Percentiles rank a stretch among this genome's conserved stretches.
These are phyloP conservation scores for Fistulifera solaris DNA, from an alignment of 108 stramenopile species.

Conservation along the genomic window DNA sequence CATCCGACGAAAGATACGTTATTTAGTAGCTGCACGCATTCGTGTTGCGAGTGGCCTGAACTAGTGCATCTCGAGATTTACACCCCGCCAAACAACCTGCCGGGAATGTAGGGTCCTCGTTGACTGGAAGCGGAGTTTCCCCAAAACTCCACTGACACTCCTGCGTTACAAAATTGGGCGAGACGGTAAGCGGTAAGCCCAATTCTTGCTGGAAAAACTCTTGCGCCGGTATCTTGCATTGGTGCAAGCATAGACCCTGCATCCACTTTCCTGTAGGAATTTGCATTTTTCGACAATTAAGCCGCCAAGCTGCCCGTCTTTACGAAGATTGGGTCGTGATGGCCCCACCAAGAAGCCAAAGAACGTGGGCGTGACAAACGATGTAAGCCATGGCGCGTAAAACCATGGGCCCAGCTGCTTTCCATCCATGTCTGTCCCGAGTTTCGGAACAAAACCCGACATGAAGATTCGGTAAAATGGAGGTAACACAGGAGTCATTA, in stretches of 20 bases:
- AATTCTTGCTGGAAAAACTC: constrained; percentile 76
- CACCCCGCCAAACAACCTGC: constrained; percentile 77
- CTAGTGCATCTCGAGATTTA: constrained; percentile 40
- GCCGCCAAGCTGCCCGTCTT: constrained; percentile 76
- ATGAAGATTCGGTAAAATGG: constrained; percentile 90
- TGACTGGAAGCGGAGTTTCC: constrained; percentile 47
- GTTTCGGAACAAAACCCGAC: constrained; percentile 71
- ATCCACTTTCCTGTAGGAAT: constrained; percentile 80
- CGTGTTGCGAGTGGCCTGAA: neutral
- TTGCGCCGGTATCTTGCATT: constrained; percentile 84
- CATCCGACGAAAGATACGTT: no score
- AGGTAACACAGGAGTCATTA: constrained; percentile 86
- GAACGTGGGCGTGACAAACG: constrained; percentile 82
- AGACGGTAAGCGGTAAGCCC: constrained; percentile 68
- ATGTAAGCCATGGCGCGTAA: constrained; percentile 78
- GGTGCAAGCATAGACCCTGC: constrained; percentile 84
- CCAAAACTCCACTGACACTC: constrained; percentile 92
- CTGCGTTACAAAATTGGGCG: constrained; percentile 85
- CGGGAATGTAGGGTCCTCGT: constrained; percentile 65
- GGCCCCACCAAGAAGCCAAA: constrained; percentile 85
- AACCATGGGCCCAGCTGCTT: constrained; percentile 76
- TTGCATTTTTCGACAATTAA: constrained; percentile 89
- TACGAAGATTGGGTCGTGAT: constrained; percentile 62
- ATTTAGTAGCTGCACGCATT: constrained; percentile 12
- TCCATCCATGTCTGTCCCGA: constrained; percentile 49